Evolutionary conservation across 345 rosid species (phyloP), one percentile per base, ranked within the genome.

Genomic region (Anacardium occidentale): DNA sequence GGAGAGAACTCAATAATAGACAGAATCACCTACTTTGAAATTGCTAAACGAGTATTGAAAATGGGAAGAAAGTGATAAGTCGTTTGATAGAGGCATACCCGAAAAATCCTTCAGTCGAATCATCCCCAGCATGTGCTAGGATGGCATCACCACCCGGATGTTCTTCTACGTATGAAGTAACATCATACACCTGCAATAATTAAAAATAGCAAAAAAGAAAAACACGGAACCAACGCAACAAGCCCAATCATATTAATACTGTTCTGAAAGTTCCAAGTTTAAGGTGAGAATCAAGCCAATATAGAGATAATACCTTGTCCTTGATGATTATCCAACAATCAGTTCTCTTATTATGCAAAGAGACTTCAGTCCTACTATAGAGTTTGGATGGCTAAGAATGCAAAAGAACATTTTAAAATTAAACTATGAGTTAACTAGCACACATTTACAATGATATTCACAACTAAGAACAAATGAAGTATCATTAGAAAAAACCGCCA

Each of bases 71-170:
- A 55, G 18, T 3, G 9, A 24, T 13, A 57, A 62, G 37, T 59
- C 64, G 42, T 67, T 24, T 22, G 55, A 60, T 14, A 69, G 54
- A 68, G 56, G 22, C 81, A 70, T 85, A 88, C 96, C 99, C 97
- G 66, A 52, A 92, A 83, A 95, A 95, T 3, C 99, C 99, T 75
- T 86, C 84, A 3, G 94, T 95, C 2, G 99, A 91, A 87, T 95
- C 97, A 81, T 84, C 92, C 40, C 99, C 99, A 7, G 99, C 98
- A 73, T 92, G 91, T 54, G 76, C 82, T 62, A 95, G 85, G 75
- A 95, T 95, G 60, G 98, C 88, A 67, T 95, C 99, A 54, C 94
- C 99, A 70, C 99, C 98, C 13, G 98, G 99, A 70, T 95, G 98
- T 65, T 90, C 99, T 80, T 90, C 98, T 54, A 95, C 99, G 54